Evolutionary conservation across 1,284 basidiomycete genomes (phyloP), one percentile per base, ranked within the genome.

Genomic region (Tilletia horrida): DNA sequence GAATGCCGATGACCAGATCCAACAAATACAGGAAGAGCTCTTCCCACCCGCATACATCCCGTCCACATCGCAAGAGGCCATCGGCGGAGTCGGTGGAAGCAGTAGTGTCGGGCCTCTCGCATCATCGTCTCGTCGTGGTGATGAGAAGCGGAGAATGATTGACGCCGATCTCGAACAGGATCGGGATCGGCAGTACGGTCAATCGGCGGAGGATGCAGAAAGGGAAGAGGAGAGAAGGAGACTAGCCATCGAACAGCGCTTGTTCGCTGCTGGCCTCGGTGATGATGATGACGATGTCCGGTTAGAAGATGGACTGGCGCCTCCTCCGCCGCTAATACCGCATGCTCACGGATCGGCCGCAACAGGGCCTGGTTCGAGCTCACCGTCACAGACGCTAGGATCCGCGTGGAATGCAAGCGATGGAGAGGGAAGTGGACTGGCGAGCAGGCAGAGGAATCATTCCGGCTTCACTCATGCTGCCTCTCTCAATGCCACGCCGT

Each of bases 181-280:
- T 11, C 27, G 29, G 2, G 55, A 59, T 11, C 27, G 29, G 29
- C 21, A 55, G 50, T 18, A 55, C 7, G 50, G 25, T 6, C 45
- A n/a, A 23, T 18, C 18, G 50, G 21, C n/a, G 23, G 55, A 59
- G 29, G 55, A 59, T 48, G 45, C 16, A 23, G 45, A 48, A 23
- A 48, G 45, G 55, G 55, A 31, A 21, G 55, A 59, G 55, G 27
- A 18, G 31, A 59, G 55, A 6, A 31, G 55, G 55, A 18, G 25
- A 6, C 16, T 29, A 13, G 55, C 27, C 3, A 59, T 59, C 35
- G 55, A 59, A 27, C 18, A 40, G 29, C 55, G 55, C 27, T 21
- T 59, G 55, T 59, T 29, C 27, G 55, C 55, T 35, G 55, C 55
- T 35, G 55, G 55, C 3, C n/a, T 59, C 27, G 55, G 55, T 13